phyloP scores from a whole-genome alignment of 148 eudicot genomes.

The Fagopyrum esculentum region DNA sequence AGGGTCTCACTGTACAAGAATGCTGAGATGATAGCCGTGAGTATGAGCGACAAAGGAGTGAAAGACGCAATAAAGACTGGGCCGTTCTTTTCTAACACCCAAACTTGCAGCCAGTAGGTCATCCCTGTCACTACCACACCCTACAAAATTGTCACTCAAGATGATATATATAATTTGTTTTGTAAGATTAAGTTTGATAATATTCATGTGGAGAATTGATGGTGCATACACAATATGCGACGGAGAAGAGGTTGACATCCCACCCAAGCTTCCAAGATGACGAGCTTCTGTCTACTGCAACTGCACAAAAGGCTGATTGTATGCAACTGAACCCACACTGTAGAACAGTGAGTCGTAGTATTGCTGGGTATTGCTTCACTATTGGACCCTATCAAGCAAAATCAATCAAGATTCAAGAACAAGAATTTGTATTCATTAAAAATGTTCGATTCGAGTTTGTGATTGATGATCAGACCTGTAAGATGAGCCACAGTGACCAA shows the following conservation, averaged over 20 bases:
- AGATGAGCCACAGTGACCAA: conserved; percentile 20
- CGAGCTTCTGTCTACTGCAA: conserved; percentile 22
- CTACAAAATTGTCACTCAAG: conserved; percentile 9
- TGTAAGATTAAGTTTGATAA: neutral
- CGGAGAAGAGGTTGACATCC: conserved; percentile 34
- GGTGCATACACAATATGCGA: conserved; percentile 36
- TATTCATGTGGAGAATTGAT: no score
- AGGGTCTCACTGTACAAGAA: conserved; percentile 22
- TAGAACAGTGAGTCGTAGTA: conserved; percentile 27
- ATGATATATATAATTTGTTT: neutral
- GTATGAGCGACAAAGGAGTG: conserved; percentile 22
- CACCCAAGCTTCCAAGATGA: conserved; percentile 45
- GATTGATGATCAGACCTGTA: no score
- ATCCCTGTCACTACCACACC: conserved; percentile 27
- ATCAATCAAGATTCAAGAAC: no score
- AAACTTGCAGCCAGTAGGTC: conserved; percentile 27
- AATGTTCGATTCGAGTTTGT: no score
- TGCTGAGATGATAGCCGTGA: conserved; percentile 26
- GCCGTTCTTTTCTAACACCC: conserved; percentile 26
- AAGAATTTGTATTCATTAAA: no score
- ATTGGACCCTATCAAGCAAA: conserved; percentile 24
- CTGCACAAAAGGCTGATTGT: conserved; percentile 21
- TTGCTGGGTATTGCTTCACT: conserved; percentile 31
- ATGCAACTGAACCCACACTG: conserved; percentile 37
- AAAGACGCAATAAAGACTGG: conserved; percentile 27